These are phyloP conservation scores for Coemansia pectinata DNA, from an alignment of 192 early-diverging fungal species.

Conservation along the genomic window DNA sequence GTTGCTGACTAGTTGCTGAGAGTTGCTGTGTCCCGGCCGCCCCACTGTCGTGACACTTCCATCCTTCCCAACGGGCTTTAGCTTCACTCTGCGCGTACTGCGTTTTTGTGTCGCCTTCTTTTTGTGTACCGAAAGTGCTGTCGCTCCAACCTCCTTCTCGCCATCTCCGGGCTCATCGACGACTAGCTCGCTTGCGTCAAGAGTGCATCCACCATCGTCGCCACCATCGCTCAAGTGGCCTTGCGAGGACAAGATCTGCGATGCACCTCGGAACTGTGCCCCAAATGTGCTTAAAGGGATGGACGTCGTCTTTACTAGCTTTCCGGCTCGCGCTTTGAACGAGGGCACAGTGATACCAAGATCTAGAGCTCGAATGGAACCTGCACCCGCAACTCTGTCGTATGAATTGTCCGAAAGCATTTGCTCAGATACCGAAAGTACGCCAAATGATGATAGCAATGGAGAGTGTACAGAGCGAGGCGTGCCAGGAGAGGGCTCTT, in stretches of 20 bases:
- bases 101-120: conserved; percentile 56
- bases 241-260: conserved; percentile 8
- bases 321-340: conserved; percentile 28
- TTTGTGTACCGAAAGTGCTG: not conserved
- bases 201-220: not conserved
- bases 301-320: conserved; percentile 43
- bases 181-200: conserved; percentile 25
- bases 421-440: conserved; percentile 18
- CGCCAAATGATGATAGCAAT: conserved; percentile 20
- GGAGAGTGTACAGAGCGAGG: conserved; percentile 4
- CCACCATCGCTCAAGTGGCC: conserved; percentile 19
- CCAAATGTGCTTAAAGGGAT: conserved; percentile 43
- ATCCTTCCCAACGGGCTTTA: conserved; percentile 37
- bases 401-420: not conserved
- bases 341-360: conserved; percentile 7
- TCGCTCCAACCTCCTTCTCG: not conserved
- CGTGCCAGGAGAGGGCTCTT: not conserved
- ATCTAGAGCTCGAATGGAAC: conserved; percentile 4
- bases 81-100: conserved; percentile 51
- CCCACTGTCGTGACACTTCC: not conserved
- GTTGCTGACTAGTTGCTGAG: conserved; percentile 41
- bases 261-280: conserved; percentile 1
- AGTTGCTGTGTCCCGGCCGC: conserved; percentile 5
- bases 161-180: conserved; percentile 19
- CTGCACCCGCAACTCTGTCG: not conserved